phyloP scores from a whole-genome alignment of 2,329 filamentous ascomycete genomes.

The Tolypocladium amazonense region DNA sequence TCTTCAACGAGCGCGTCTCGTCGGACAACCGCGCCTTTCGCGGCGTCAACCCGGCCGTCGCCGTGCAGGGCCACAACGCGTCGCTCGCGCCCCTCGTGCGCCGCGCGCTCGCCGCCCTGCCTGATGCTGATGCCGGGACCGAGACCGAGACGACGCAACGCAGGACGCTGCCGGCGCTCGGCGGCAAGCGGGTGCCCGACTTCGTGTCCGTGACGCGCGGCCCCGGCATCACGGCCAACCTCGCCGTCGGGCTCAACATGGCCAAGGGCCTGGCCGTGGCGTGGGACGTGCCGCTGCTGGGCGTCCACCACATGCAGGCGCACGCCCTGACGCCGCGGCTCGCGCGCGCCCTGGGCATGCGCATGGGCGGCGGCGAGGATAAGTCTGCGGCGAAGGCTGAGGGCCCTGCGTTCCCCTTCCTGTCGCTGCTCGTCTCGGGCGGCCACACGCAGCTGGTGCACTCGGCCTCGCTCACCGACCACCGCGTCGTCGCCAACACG shows the following conservation, averaged over 20 bases:
- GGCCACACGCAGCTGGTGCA: constrained; percentile 83
- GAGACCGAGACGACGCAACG: too few relatives aligned
- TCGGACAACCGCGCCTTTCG: constrained; percentile 64
- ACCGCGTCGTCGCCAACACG: constrained; percentile 63
- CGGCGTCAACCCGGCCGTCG: constrained; percentile 71
- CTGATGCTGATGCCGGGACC: too few relatives aligned
- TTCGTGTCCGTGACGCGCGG: constrained; percentile 85
- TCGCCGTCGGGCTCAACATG: constrained; percentile 67
- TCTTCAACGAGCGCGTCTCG: constrained; percentile 74
- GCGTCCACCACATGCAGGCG: constrained; percentile 94
- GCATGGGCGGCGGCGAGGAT: constrained; percentile 1
- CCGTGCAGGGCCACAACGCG: constrained; percentile 65
- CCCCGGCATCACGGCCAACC: constrained; percentile 74
- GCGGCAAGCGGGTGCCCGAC: constrained; percentile 60
- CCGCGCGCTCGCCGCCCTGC: constrained; percentile 48
- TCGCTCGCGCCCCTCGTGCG: constrained; percentile 58
- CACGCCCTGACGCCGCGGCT: constrained; percentile 84
- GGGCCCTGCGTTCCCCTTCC: constrained; percentile 64
- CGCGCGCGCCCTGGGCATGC: constrained; percentile 46
- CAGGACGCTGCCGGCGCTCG: too few relatives aligned
- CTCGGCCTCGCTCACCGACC: constrained; percentile 56
- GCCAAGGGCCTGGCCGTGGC: constrained; percentile 82
- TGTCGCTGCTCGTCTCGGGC: constrained; percentile 82
- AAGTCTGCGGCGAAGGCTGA: neutral
- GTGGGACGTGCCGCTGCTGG: constrained; percentile 74